Base-by-base conservation (phyloP, 192 early-diverging fungal species). In the Coemansia sp. region DNA sequence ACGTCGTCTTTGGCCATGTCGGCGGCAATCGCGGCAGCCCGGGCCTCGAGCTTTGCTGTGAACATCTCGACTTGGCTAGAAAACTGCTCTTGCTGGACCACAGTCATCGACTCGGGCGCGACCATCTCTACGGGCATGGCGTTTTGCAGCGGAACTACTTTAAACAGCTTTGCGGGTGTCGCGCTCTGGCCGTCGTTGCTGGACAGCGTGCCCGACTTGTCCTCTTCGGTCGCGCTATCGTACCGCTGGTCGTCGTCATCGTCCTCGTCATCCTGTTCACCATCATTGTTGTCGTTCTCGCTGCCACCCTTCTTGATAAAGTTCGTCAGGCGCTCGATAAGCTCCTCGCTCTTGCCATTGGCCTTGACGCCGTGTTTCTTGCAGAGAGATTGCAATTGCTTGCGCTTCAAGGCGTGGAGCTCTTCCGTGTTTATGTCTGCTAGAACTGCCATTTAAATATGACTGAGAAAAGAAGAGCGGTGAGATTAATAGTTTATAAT, bases 361-460 rank as follows among this genome's bases (percentile, higher is more conserved):
- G 76, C 76, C 40, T 68, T 69, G 22, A 80, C 65, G 3, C 67
- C 70, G 35, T 65, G 58, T 59, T 69, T 80, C 36, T 80, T 80
- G 67, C 76, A 80, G 41, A 80, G 63, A 17, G 62, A 44, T 56
- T 80, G 76, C 8, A 80, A 59, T 42, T 80, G 67, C 66, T 72
- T 70, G 66, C 70, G 70, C 56, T 69, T 80, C 32, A 80, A 17
- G 8, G 33, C 58, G 18, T 59, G 62, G 9, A 80, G 60, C 50
- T 73, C 63, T 12, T 73, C 76, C 10, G 60, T 41, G 35, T 58
- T 67, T 11, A 68, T 52, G 10, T 61, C 68, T 36, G 67, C 39
- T 35, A 55, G 10, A 7, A 32, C 22, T 21, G 62, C 11, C 60
- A 75, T 68, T 4, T 12, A 21, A 17, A 12, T 36, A 32, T 14